A percentile compares a stretch with the other conserved stretches of the same genome.
Conservation (phyloP, 495 filamentous ascomycete genomes). For the Xylaria intraflava region DNA sequence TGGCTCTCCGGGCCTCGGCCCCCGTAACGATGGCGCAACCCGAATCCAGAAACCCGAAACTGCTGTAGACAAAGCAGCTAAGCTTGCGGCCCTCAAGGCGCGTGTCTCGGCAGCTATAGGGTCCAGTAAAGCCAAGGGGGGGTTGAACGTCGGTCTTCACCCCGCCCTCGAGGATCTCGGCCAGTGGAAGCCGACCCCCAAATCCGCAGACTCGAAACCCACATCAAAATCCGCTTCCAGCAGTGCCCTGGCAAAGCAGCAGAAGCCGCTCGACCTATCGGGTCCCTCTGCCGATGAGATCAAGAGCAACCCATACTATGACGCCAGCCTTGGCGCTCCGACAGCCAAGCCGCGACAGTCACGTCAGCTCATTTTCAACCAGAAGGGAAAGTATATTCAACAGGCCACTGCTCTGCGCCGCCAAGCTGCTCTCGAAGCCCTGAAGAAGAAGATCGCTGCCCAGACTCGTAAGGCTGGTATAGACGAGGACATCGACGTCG, state of each 20-base stretch:
- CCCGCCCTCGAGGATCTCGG: slow-evolving; percentile 74
- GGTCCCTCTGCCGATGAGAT: slow-evolving; percentile 55
- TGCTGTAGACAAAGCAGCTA: slow-evolving; percentile 43
- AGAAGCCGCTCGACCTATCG: slow-evolving; percentile 52
- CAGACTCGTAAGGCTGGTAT: slow-evolving; percentile 77
- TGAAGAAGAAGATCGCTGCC: slow-evolving; percentile 89
- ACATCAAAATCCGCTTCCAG: slow-evolving; percentile 5
- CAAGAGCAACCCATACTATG: slow-evolving; percentile 78
- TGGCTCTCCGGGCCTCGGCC: slow-evolving; percentile 41
- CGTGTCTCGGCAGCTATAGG: slow-evolving; percentile 70
- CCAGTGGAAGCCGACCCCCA: slow-evolving; percentile 50
- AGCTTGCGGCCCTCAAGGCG: slow-evolving; percentile 68
- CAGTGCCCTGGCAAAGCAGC: slow-evolving; percentile 12
- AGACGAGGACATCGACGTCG: slow-evolving; percentile 82
- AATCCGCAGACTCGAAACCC: slow-evolving; percentile 23
- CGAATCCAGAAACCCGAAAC: slow-evolving; percentile 48
- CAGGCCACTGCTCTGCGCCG: slow-evolving; percentile 82
- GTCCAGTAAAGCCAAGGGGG: slow-evolving; percentile 56
- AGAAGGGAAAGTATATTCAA: slow-evolving; percentile 93
- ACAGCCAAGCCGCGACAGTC: slow-evolving; percentile 57
- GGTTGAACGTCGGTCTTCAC: slow-evolving; percentile 84
- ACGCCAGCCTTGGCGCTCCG: slow-evolving; percentile 59
- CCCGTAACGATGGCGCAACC: slow-evolving; percentile 44
- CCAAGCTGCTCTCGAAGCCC: slow-evolving; percentile 81
- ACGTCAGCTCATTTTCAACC: slow-evolving; percentile 80